phyloP scores from a whole-genome alignment of 129 eudicot species.

The sunflower (Helianthus annuus) region DNA sequence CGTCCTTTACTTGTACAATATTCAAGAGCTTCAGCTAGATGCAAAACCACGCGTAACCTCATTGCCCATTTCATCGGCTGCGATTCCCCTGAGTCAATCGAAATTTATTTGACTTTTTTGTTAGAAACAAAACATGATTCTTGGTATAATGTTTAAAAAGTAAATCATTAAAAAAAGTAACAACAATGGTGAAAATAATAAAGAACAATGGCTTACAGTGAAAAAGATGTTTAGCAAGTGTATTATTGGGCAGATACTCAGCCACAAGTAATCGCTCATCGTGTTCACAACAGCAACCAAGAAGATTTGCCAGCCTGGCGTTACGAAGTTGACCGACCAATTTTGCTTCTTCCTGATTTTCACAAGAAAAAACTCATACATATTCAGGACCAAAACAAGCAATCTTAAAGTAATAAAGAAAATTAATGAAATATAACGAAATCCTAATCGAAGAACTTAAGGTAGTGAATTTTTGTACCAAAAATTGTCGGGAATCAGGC shows the following conservation, averaged over 20 bases:
- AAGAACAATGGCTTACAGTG: conserved; percentile 55
- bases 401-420: not conserved
- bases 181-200: conserved; percentile 1
- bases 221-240: conserved; percentile 83
- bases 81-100: conserved; percentile 49
- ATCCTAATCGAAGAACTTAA: not conserved
- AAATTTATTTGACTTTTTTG: conserved; percentile 6
- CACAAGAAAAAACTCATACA: not conserved
- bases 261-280: conserved; percentile 79
- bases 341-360: conserved; percentile 73
- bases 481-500: conserved; percentile 71
- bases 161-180: not conserved
- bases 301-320: conserved; percentile 65
- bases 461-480: conserved; percentile 36
- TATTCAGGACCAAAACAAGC: conserved; percentile 9
- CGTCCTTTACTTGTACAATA: conserved; percentile 72
- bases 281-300: conserved; percentile 74
- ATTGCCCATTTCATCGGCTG: conserved; percentile 84
- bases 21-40: conserved; percentile 74
- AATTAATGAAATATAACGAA: not conserved
- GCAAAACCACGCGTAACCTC: conserved; percentile 65
- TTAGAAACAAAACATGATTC: not conserved
- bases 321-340: conserved; percentile 68
- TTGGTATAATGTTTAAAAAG: not conserved
- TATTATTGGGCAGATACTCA: conserved; percentile 73